A percentile compares a stretch with the other conserved stretches of the same genome.
These are phyloP conservation scores for Heterobasidion annosum DNA, from an alignment of 1,284 basidiomycete species.

Conservation along the genomic window DNA sequence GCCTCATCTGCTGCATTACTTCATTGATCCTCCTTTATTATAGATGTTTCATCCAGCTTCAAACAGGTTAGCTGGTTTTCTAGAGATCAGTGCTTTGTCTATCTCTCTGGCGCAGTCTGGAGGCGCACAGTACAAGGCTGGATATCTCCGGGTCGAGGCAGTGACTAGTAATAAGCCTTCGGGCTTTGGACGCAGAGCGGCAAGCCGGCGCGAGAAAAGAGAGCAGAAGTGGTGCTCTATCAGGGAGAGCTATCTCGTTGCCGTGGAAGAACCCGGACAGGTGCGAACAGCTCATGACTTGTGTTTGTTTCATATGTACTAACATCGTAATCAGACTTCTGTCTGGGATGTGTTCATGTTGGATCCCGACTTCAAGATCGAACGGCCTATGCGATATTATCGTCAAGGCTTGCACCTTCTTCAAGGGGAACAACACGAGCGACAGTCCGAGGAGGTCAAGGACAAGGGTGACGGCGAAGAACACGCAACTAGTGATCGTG, in stretches of 20 bases:
- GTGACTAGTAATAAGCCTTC: slow-evolving; percentile 33
- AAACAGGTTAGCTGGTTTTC: slow-evolving; percentile 89
- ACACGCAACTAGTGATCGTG: slow-evolving; percentile 13
- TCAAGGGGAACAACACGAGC: slow-evolving; percentile 21
- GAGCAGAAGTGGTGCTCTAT: slow-evolving; percentile 90
- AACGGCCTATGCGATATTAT: slow-evolving; percentile 69
- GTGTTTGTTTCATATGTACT: slow-evolving; percentile 8
- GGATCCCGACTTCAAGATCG: slow-evolving; percentile 85
- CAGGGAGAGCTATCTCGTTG: slow-evolving; percentile 88
- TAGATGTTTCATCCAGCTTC: slow-evolving; percentile 96
- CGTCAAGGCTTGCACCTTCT: slow-evolving; percentile 68
- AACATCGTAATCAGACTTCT: slow-evolving; percentile 35
- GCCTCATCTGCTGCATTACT: neutral
- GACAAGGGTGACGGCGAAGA: slow-evolving; percentile 14
- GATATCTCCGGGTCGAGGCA: slow-evolving; percentile 61
- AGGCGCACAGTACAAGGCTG: slow-evolving; percentile 85
- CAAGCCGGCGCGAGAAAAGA: slow-evolving; percentile 61
- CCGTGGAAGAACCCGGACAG: slow-evolving; percentile 82
- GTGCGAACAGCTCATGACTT: slow-evolving; percentile 28
- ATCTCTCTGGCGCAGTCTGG: slow-evolving; percentile 79
- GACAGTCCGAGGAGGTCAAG: slow-evolving; percentile 16
- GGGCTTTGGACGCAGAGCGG: slow-evolving; percentile 55
- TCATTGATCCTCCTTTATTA: neutral
- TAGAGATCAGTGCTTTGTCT: slow-evolving; percentile 89
- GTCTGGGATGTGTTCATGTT: slow-evolving; percentile 94